Conservation (phyloP, 2,329 filamentous ascomycete genomes). For the Botrytis tulipae region DNA sequence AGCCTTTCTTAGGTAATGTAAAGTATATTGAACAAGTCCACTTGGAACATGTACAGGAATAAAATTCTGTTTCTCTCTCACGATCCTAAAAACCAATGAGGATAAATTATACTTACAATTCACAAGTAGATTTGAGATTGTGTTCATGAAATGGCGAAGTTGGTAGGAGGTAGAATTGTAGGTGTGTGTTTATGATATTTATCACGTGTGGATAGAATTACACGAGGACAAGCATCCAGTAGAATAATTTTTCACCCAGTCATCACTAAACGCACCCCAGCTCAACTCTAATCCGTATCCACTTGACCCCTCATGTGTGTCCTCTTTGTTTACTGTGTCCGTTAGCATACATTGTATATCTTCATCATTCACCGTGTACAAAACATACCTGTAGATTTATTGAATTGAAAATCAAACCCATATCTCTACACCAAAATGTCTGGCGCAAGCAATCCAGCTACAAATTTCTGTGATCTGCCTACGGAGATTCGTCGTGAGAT, state of each 20-base stretch:
- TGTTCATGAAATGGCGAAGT: background rate
- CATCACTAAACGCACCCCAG: rapidly evolving
- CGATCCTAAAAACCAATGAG: background rate
- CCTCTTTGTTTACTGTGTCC: background rate
- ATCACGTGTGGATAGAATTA: rapidly evolving
- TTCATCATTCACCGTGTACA: background rate
- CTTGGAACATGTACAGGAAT: background rate
- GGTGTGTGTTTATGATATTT: rapidly evolving
- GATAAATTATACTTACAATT: background rate
- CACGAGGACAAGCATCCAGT: background rate
- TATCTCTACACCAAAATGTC: background rate
- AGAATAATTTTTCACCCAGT: rapidly evolving
- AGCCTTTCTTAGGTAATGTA: background rate
- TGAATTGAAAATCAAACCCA: background rate
- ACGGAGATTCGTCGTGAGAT: background rate
- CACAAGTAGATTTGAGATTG: background rate
- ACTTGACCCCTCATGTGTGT: background rate
- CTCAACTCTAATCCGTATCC: background rate
- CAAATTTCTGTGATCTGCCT: background rate
- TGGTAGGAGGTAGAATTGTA: background rate
- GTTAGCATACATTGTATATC: background rate
- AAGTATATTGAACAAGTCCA: background rate
- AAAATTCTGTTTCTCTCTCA: background rate
- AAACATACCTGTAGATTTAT: background rate
- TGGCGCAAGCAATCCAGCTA: background rate